phyloP scores from a whole-genome alignment of 2,329 filamentous ascomycete species.

The Dactylonectria macrodidyma region DNA sequence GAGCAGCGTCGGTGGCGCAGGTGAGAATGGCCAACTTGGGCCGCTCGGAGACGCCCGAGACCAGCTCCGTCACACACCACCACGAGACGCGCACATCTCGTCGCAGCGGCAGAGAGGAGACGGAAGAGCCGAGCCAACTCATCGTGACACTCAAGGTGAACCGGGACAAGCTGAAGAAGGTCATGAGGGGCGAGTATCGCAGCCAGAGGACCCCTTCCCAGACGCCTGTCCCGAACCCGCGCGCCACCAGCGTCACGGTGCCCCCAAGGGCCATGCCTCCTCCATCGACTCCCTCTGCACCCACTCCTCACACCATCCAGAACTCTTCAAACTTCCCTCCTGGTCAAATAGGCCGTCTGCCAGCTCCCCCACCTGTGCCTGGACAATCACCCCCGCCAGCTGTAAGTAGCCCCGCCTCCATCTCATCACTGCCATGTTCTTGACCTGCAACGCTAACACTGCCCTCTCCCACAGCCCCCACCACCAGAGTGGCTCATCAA shows the following conservation, averaged over 20 bases:
- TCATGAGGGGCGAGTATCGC: slow-evolving; percentile 69
- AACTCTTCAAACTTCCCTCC: slow-evolving; percentile 58
- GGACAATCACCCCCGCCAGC: slow-evolving; percentile 69
- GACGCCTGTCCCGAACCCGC: slow-evolving; percentile 52
- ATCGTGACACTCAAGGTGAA: slow-evolving; percentile 83
- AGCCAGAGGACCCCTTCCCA: slow-evolving; percentile 55
- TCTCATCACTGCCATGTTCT: not conserved
- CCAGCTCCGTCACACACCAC: slow-evolving; percentile 71
- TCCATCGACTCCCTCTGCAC: slow-evolving; percentile 55
- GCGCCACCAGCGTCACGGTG: slow-evolving; percentile 51
- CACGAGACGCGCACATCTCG: slow-evolving; percentile 81
- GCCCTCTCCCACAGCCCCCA: slow-evolving; percentile 73
- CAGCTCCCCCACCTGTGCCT: slow-evolving; percentile 74
- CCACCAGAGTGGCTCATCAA: slow-evolving; percentile 88
- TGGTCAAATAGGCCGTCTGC: slow-evolving; percentile 76
- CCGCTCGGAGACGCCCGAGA: slow-evolving; percentile 92
- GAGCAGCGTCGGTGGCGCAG: slow-evolving; percentile 88
- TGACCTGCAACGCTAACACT: slow-evolving; percentile 34
- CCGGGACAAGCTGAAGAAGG: slow-evolving; percentile 79
- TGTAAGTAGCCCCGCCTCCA: slow-evolving; percentile 65
- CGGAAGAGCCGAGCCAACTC: slow-evolving; percentile 78
- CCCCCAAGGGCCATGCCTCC: slow-evolving; percentile 53
- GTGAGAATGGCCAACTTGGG: slow-evolving; percentile 87
- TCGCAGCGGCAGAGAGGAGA: slow-evolving; percentile 79
- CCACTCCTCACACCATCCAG: slow-evolving; percentile 55